These are phyloP conservation scores for Teratosphaeria gauchensis DNA, from an alignment of 2,329 filamentous ascomycete genomes.

Conservation along the genomic window DNA sequence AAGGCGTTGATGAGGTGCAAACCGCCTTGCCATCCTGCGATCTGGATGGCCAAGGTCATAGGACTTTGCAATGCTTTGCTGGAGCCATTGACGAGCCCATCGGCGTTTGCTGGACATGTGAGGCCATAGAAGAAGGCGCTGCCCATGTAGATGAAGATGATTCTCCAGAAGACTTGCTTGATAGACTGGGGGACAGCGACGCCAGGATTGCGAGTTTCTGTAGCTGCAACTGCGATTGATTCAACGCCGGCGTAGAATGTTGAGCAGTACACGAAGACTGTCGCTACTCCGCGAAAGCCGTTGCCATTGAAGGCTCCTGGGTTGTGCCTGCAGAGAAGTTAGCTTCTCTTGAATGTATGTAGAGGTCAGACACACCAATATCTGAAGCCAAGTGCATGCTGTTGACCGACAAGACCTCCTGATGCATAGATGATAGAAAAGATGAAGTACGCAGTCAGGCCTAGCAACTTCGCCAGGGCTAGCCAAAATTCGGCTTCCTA, in stretches of 20 bases:
- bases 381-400: conserved; percentile 20
- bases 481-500: conserved; percentile 19
- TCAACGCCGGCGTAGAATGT: conserved; percentile 45
- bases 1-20: conserved; percentile 71
- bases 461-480: conserved; percentile 30
- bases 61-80: conserved; percentile 60
- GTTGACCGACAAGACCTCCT: conserved; percentile 21
- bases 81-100: conserved; percentile 50
- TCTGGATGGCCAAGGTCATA: conserved; percentile 65
- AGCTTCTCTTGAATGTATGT: neutral
- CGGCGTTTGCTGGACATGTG: conserved; percentile 55
- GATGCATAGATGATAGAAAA: conserved; percentile 31
- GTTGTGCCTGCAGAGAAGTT: conserved; percentile 10
- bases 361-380: conserved; percentile 18
- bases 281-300: conserved; percentile 33
- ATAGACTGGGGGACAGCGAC: conserved; percentile 30
- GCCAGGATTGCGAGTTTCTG: conserved; percentile 42
- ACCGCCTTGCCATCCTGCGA: conserved; percentile 62
- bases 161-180: conserved; percentile 24
- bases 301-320: conserved; percentile 30
- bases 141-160: conserved; percentile 54
- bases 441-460: conserved; percentile 30
- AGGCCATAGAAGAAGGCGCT: conserved; percentile 56
- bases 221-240: conserved; percentile 43
- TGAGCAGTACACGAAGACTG: conserved; percentile 34